Conservation (phyloP, 805 yeast genomes). For the Pichia paraexigua region DNA sequence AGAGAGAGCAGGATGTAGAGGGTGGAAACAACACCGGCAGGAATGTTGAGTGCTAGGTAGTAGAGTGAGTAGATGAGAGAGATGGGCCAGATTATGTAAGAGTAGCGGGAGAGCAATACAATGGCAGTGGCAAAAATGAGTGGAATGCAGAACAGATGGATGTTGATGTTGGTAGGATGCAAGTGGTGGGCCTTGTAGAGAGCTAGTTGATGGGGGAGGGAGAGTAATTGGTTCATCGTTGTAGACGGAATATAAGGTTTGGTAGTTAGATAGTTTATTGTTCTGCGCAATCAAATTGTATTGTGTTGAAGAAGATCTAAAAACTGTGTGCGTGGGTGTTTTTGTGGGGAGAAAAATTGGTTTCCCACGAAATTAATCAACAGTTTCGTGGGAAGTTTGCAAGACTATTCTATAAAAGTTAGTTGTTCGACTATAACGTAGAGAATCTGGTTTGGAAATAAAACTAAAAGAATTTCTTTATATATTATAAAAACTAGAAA, state of each 20-base stretch:
- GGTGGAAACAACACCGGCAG: slow-evolving; percentile 39
- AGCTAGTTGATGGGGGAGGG: slow-evolving; percentile 43
- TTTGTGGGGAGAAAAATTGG: no score
- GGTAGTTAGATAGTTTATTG: no score
- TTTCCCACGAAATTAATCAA: no score
- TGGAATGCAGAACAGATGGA: slow-evolving; percentile 80
- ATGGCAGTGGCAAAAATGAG: slow-evolving; percentile 53
- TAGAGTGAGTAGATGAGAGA: slow-evolving; percentile 45
- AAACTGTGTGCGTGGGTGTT: no score
- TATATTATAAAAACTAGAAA: no score
- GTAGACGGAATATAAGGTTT: not conserved
- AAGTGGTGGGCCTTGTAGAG: slow-evolving; percentile 42
- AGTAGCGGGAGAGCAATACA: slow-evolving; percentile 24
- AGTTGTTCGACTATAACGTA: no score
- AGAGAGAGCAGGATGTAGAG: not conserved
- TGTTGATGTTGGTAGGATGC: slow-evolving; percentile 49
- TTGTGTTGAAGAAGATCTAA: no score
- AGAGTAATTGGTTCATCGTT: not conserved
- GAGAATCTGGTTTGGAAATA: no score
- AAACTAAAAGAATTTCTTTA: no score
- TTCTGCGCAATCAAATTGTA: no score
- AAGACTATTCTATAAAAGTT: no score
- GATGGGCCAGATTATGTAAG: slow-evolving; percentile 29
- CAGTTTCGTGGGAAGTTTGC: no score
- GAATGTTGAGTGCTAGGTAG: slow-evolving; percentile 50